Evolutionary conservation across 2,329 filamentous ascomycete species (phyloP), one percentile per base, ranked within the genome.

Genomic region (Onygenales sp.): DNA sequence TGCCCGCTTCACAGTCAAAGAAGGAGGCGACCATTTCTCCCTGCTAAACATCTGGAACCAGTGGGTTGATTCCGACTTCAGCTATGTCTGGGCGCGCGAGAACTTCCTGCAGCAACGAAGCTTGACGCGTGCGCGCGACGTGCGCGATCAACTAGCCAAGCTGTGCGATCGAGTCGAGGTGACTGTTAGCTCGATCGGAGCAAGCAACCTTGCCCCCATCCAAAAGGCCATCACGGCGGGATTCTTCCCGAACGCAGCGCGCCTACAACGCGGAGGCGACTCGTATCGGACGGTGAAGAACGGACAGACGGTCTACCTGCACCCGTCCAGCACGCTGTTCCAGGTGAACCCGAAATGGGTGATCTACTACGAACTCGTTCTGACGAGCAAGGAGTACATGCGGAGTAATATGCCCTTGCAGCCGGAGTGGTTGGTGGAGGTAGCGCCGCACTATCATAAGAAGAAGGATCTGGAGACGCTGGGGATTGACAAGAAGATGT

Each of bases 361-460:
- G 11, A 81, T 95, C 13, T 98, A 93, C 69, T 88, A 87, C 65
- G 85, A 83, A 51, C 77, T 98, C 17, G 88, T 97, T 6, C 79
- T 97, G 62, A 98, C 93, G 27, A 94, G 87, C 27, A 94, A 94
- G 74, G 92, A 96, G 75, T 98, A 92, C 68, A 94, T 95, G 84
- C 78, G 92, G 27, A 88, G 83, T 62, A 87, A 87, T 54, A 85
- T 95, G 77, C 90, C 90, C 1, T 81, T 97, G 51, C 84, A 94
- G 64, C 77, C 87, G 0, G 83, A 84, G 65, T 96, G 91, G 91
- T 67, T 98, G 61, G 81, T 83, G 6, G 92, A 97, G 70, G 82
- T 93, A 56, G 93, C 93, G 57, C 92, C 92, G 57, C 93, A 97
- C 73, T 95, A 90, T 65, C 88, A 96, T 68, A 96, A 95, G 73